Evolutionary conservation across 148 eudicot genomes (phyloP), one percentile per base, ranked within the genome.

Genomic region (Amaranthus hypochondriacus): DNA sequence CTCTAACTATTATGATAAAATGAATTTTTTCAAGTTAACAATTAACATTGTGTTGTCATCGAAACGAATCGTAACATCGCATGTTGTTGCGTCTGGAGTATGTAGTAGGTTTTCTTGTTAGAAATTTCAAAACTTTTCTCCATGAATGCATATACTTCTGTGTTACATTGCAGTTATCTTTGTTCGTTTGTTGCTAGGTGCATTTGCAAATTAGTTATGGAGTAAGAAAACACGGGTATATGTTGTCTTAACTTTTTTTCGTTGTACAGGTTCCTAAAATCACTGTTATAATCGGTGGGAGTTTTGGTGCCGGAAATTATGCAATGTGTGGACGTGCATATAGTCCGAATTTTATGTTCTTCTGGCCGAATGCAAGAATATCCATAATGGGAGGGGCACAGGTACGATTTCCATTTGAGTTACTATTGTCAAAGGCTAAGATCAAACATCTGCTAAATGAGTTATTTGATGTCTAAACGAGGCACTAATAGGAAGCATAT

Each of bases 271-370:
- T 95, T 70, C 99, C 99, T n/a, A 95, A 92, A 84, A 85, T 95
- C 73, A 95, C 99, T 6, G 59, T 92, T 49, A 77, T 95, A 28
- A 77, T 95, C 70, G 99, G 97, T 71, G 99, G 97, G 87, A 95
- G 99, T 87, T 95, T 95, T 83, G 99, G 99, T 72, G 99, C 97
- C 68, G 99, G 99, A 61, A 95, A 95, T 73, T 95, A 92, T 80
- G 99, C 99, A 15, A 95, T 95, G 99, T 95, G 97, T 71, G 97
- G 99, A 64, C 96, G 99, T 71, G 99, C 99, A 65, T 95, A 92
- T 77, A 95, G 96, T 81, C 99, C 99, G 7, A 71, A 92, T 75
- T 95, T 95, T 81, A 85, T 95, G 89, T 95, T 92, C 85, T 86
- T 95, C 79, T 95, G 99, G 99, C 99, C 99, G 71, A 95, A 95